Percentiles rank a stretch among this genome's conserved stretches.
Conservation (phyloP, 163 green algal genomes). For the Trebouxia gelatinosa region DNA sequence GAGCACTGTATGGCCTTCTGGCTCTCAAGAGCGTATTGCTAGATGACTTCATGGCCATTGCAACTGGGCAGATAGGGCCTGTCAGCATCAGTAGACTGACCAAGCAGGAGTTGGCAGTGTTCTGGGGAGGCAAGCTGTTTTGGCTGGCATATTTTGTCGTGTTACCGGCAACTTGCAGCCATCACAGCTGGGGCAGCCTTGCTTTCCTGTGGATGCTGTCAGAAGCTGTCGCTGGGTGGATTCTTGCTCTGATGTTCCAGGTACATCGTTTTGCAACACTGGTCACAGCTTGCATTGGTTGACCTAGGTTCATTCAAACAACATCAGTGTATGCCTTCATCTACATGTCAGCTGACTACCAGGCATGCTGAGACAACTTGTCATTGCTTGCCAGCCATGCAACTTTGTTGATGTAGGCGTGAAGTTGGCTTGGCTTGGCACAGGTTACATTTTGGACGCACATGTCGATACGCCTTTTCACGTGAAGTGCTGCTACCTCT, state of each 20-base stretch:
- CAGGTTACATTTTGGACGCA: too few relatives aligned
- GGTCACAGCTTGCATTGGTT: too few relatives aligned
- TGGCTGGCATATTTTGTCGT: slow-evolving; percentile 48
- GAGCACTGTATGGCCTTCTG: slow-evolving; percentile 63
- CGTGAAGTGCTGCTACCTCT: too few relatives aligned
- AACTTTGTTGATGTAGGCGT: too few relatives aligned
- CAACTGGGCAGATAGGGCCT: slow-evolving; percentile 51
- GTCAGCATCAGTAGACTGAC: slow-evolving; percentile 52
- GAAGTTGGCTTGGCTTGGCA: too few relatives aligned
- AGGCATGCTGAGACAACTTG: too few relatives aligned
- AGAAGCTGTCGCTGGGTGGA: slow-evolving; percentile 59
- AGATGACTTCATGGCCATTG: slow-evolving; percentile 63
- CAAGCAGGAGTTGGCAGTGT: slow-evolving; percentile 45
- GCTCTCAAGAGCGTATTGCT: slow-evolving; percentile 65
- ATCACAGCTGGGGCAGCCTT: slow-evolving; percentile 37
- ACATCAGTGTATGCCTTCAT: too few relatives aligned
- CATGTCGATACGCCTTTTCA: too few relatives aligned
- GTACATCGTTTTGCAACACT: too few relatives aligned
- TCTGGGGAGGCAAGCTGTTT: slow-evolving; percentile 60
- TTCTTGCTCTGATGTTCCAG: slow-evolving; percentile 76
- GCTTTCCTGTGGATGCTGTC: slow-evolving; percentile 44
- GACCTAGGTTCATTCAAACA: too few relatives aligned
- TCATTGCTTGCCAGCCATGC: too few relatives aligned
- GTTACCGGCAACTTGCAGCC: slow-evolving; percentile 38
- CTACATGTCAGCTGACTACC: too few relatives aligned